Percentiles rank a stretch among this genome's conserved stretches.
Conservation (phyloP, 2,329 filamentous ascomycete species). For the Aspergillus novoparasiticus region DNA sequence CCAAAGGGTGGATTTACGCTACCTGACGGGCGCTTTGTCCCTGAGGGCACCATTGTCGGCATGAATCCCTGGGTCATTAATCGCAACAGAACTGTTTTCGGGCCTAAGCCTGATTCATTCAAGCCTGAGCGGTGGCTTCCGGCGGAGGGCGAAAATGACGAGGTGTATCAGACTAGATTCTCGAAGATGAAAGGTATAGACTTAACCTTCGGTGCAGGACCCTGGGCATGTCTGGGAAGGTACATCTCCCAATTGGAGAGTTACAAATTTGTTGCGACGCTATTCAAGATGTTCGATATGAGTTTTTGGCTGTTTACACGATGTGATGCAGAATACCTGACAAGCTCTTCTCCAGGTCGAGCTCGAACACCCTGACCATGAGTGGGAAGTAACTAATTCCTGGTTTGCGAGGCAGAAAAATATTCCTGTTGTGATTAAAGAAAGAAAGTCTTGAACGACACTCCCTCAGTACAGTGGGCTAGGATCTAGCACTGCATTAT, state of each 20-base stretch:
- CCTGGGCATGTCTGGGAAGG: slow-evolving; percentile 58
- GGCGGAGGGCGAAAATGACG: slow-evolving; percentile 16
- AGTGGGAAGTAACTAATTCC: background rate
- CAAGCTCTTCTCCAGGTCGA: background rate
- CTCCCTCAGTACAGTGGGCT: background rate
- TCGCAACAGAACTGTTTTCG: slow-evolving; percentile 22
- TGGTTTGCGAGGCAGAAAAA: background rate
- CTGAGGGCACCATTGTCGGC: slow-evolving; percentile 33
- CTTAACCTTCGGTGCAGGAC: slow-evolving; percentile 55
- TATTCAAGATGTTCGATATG: slow-evolving; percentile 39
- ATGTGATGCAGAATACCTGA: background rate
- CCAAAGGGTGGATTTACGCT: slow-evolving; percentile 26
- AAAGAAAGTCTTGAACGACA: background rate
- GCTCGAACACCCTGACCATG: background rate
- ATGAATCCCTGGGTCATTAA: slow-evolving; percentile 37
- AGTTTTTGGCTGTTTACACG: background rate
- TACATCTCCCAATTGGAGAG: slow-evolving; percentile 60
- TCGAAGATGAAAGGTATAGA: slow-evolving; percentile 25
- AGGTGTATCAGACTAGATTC: slow-evolving; percentile 15
- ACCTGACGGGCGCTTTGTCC: slow-evolving; percentile 24
- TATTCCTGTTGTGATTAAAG: background rate
- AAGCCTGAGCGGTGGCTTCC: slow-evolving; percentile 28
- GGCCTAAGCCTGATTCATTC: slow-evolving; percentile 24
- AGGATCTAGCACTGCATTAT: too few relatives aligned
- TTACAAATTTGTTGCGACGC: slow-evolving; percentile 59